phyloP scores from a whole-genome alignment of 1,284 basidiomycete genomes.

The Rhodofomes roseus region DNA sequence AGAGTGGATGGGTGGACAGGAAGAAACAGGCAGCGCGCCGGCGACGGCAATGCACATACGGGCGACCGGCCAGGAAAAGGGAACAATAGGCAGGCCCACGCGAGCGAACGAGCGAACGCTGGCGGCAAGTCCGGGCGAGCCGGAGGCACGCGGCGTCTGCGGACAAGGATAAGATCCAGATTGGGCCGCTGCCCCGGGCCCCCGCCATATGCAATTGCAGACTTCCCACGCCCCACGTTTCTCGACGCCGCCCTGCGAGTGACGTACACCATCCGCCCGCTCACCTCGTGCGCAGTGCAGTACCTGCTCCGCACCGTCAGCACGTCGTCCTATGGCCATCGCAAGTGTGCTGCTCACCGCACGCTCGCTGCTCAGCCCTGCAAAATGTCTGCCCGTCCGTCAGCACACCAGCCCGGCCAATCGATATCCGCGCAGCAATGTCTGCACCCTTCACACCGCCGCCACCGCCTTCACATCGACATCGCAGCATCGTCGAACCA shows the following conservation, averaged over 20 bases:
- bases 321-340: too few species aligned
- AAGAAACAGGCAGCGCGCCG: not conserved
- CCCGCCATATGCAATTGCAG: slow-evolving; percentile 6
- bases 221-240: slow-evolving; percentile 59
- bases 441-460: not conserved
- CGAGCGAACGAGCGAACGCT: not conserved
- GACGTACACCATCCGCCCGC: slow-evolving; percentile 18
- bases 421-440: slow-evolving; percentile 1
- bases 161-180: slow-evolving; percentile 1
- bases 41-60: not conserved
- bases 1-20: not conserved
- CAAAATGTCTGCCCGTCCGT: slow-evolving; percentile 3
- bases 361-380: too few species aligned
- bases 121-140: not conserved
- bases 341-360: too few species aligned
- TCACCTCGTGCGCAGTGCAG: not conserved
- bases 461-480: not conserved
- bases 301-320: too few species aligned
- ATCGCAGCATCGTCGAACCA: not conserved
- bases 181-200: slow-evolving; percentile 3
- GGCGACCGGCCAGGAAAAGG: not conserved
- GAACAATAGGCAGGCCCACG: not conserved
- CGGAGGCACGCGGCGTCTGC: not conserved
- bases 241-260: slow-evolving; percentile 38
- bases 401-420: slow-evolving; percentile 1